Base-by-base conservation (phyloP, 2,329 filamentous ascomycete genomes). In the Teratosphaeria gauchensis region DNA sequence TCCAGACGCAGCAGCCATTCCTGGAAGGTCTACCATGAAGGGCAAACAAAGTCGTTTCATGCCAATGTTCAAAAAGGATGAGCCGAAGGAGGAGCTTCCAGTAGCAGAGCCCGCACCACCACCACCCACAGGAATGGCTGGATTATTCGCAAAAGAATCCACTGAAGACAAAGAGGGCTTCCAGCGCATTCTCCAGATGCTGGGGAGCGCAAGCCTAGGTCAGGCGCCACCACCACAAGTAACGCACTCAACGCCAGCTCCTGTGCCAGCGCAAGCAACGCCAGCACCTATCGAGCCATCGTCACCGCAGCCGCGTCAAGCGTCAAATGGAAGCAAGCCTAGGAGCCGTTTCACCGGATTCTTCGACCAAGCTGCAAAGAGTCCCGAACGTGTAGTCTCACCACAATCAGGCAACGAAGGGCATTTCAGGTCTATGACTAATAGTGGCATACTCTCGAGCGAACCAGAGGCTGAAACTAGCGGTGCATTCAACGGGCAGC, bases 151-250 rank as follows among this genome's bases (percentile, higher is more conserved):
- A 9, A 71, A 73, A 57, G 72, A 74, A 21, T 75, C 78, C 11
- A 84, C 85, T 62, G 83, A 85, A 56, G 92, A 96, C 68, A 90
- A 90, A 72, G 88, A 91, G 71, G 92, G 90, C 1, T 96, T 96
- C 73, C 60, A 67, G 51, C 59, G 62, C 56, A 64, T 63, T 28
- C 57, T 62, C 55, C 58, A 51, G 56, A 66, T 63, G 61, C 55
- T 61, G 16, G 61, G 61, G 35, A 46, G 55, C 3, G 60, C 59
- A 14, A 53, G 46, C 54, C 58, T 28, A 52, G 51, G 30, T 52
- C 32, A 48, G 51, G 32, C 54, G 55, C 42, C 42, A 21, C 42
- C 42, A 19, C 19, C 42, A 48, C 42, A 48, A 48, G n/a, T 48
- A 3, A 4, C 42, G n/a, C 42, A 48, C n/a, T 48, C 42, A 8